Conservation (phyloP, 441 rosid species). For the Theobroma grandiflorum region DNA sequence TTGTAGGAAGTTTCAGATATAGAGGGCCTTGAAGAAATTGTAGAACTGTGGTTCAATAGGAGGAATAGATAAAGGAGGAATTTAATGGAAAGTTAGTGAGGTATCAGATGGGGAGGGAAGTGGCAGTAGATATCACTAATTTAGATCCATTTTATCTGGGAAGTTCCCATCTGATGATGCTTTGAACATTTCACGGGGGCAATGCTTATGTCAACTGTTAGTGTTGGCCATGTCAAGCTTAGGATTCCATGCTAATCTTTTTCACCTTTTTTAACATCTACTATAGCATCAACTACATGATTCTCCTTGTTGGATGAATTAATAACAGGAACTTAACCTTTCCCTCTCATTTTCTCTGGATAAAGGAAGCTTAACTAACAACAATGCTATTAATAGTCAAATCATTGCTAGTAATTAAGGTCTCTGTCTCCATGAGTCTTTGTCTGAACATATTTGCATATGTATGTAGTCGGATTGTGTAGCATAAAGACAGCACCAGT, state of each 20-base stretch:
- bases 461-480: conserved; percentile 16
- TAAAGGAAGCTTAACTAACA: conserved; percentile 24
- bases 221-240: conserved; percentile 35
- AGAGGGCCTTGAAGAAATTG: conserved; percentile 15
- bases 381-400: conserved; percentile 26
- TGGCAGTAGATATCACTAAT: conserved; percentile 28
- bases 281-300: conserved; percentile 27
- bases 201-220: conserved; percentile 34
- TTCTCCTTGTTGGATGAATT: conserved; percentile 28
- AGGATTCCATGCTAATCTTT: conserved; percentile 41
- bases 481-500: conserved; percentile 12
- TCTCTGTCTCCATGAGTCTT: not conserved
- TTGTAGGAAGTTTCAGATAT: not conserved
- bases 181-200: not conserved
- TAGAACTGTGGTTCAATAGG: conserved; percentile 29
- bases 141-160: conserved; percentile 16
- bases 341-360: not conserved
- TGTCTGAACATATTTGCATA: conserved; percentile 14
- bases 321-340: conserved; percentile 31
- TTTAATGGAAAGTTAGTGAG: conserved; percentile 28
- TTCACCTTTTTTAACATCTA: conserved; percentile 31
- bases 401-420: conserved; percentile 22
- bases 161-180: conserved; percentile 26
- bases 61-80: conserved; percentile 13
- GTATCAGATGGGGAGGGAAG: conserved; percentile 15